Evolutionary conservation across 331 rosid species (phyloP), one percentile per base, ranked within the genome.

Genomic region (Quercus tomentella): DNA sequence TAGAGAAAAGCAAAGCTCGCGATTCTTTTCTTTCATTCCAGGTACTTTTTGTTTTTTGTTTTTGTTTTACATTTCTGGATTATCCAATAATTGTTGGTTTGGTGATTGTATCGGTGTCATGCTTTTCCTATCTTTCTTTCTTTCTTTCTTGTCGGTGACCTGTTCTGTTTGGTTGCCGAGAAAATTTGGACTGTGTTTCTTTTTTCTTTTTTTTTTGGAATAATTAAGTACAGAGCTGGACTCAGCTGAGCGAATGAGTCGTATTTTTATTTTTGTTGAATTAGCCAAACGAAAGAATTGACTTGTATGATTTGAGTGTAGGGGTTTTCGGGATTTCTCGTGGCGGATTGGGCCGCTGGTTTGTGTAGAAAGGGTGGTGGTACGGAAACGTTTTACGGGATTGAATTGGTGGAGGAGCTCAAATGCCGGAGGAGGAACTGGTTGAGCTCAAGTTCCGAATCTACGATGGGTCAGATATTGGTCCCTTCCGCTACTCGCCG

Each of bases 391-490:
- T 18, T 33, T 22, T 22, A 15, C 26, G 52, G 26, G 51, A 35
- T 67, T 67, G 45, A 67, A 67, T 67, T 67, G 72, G 72, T 20
- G 45, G 45, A 8, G 9, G 72, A 67, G 51, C 72, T 85, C 85
- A 81, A 92, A 93, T 93, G 98, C 92, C 97, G 77, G 97, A 93
- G 84, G 94, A 93, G 77, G 97, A 93, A 78, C 60, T 84, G 72
- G 84, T 91, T 35, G 98, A 93, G 87, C 94, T 92, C 30, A 92
- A 91, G 89, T 92, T 92, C 82, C 95, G 96, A 33, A 88, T 91
- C 21, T 92, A 86, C 54, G 97, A 92, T 81, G 97, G 97, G 80
- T 84, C 97, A 26, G 94, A 92, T 82, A 88, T 92, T 16, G 97
- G 97, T 45, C 97, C 97, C 7, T 89, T 89, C 56, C 87, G 90